Conservation (phyloP, 2,329 filamentous ascomycete genomes). For the Sporothrix protearum region DNA sequence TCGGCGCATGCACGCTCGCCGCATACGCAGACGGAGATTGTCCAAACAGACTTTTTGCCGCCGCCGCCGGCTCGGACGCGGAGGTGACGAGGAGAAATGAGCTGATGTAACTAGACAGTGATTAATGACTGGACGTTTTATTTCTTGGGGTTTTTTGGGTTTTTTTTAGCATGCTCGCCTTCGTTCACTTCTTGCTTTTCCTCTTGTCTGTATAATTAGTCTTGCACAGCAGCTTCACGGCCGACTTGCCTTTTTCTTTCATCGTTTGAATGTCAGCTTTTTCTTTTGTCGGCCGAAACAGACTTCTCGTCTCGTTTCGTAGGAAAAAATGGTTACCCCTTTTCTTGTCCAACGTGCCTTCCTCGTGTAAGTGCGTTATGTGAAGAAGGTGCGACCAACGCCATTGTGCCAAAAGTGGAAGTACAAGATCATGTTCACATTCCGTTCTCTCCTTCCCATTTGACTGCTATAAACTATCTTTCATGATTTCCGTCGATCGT, state of each 20-base stretch:
- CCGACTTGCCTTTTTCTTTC: background rate
- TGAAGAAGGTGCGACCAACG: background rate
- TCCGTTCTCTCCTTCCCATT: background rate
- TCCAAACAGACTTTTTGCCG: slow-evolving; percentile 42
- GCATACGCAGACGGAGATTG: slow-evolving; percentile 34
- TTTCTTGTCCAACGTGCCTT: background rate
- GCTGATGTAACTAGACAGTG: background rate
- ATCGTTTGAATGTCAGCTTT: background rate
- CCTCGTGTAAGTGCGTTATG: background rate
- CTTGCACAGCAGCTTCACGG: background rate
- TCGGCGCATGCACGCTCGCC: background rate
- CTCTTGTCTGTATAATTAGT: slow-evolving; percentile 4
- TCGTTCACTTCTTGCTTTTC: slow-evolving; percentile 8
- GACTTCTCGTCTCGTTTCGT: background rate
- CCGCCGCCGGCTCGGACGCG: slow-evolving; percentile 32
- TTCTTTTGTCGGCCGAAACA: background rate
- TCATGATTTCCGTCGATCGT: background rate
- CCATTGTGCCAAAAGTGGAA: background rate
- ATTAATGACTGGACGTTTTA: background rate
- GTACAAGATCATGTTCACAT: background rate
- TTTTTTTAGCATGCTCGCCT: background rate
- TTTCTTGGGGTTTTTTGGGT: background rate
- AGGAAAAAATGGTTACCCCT: background rate
- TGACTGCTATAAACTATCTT: background rate
- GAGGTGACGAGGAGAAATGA: slow-evolving; percentile 24